These are phyloP conservation scores for Tetrahymena malaccensis DNA, from an alignment of 73 alveolate genomes.

Conservation along the genomic window DNA sequence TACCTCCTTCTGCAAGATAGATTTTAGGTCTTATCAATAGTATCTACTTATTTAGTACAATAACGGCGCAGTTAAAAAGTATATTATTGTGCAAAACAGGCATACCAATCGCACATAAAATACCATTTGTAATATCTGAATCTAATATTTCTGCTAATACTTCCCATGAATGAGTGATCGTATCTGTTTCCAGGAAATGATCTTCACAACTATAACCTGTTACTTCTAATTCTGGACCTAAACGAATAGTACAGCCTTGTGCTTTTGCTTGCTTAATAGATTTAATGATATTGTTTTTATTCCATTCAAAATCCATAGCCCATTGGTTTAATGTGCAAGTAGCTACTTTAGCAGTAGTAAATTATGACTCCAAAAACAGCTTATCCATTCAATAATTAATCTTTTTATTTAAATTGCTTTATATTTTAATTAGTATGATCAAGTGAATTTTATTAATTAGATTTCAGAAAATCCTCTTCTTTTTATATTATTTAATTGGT, in stretches of 20 bases:
- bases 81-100: constrained; percentile 72
- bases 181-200: constrained; percentile 83
- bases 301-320: constrained; percentile 70
- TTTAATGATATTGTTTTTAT: constrained; percentile 53
- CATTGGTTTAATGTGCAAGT: constrained; percentile 33
- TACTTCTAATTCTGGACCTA: constrained; percentile 82
- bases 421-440: not conserved
- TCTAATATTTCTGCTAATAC: constrained; percentile 64
- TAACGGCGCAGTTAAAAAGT: constrained; percentile 79
- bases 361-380: not conserved
- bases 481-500: no score
- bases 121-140: constrained; percentile 46
- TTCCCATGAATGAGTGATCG: constrained; percentile 87
- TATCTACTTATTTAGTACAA: constrained; percentile 53
- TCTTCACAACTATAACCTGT: constrained; percentile 89
- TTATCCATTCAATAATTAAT: not conserved
- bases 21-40: constrained; percentile 83
- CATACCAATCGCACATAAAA: constrained; percentile 88
- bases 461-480: not conserved
- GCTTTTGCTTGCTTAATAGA: constrained; percentile 63
- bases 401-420: not conserved
- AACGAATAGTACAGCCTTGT: constrained; percentile 39
- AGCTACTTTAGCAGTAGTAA: constrained; percentile 14
- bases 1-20: constrained; percentile 75
- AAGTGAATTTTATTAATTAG: no score